phyloP scores from a whole-genome alignment of 495 filamentous ascomycete genomes.

The Podospora pseudocomata region DNA sequence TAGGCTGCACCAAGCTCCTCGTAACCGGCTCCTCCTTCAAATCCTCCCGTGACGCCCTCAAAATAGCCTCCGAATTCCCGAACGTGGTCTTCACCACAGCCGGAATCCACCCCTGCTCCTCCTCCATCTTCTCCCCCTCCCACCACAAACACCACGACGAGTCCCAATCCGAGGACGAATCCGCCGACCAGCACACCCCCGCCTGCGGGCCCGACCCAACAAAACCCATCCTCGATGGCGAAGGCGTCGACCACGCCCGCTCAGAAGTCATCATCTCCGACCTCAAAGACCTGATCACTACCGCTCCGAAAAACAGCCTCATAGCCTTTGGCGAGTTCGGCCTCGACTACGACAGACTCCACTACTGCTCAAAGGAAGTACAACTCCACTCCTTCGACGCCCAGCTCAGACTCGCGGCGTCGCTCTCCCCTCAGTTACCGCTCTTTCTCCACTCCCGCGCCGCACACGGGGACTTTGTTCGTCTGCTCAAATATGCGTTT shows the following conservation, averaged over 20 bases:
- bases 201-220: slow-evolving; percentile 43
- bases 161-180: slow-evolving; percentile 31
- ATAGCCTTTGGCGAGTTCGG: slow-evolving; percentile 95
- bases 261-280: slow-evolving; percentile 51
- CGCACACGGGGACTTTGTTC: slow-evolving; percentile 75
- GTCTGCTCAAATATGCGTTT: slow-evolving; percentile 49
- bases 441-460: slow-evolving; percentile 89
- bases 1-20: slow-evolving; percentile 84
- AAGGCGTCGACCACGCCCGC: slow-evolving; percentile 36
- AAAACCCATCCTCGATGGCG: slow-evolving; percentile 38
- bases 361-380: slow-evolving; percentile 66
- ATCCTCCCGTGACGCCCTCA: slow-evolving; percentile 69
- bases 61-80: slow-evolving; percentile 68
- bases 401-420: slow-evolving; percentile 68
- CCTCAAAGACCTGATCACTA: slow-evolving; percentile 52
- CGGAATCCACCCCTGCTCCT: slow-evolving; percentile 86
- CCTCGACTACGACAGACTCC: slow-evolving; percentile 89
- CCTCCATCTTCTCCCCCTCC: slow-evolving; percentile 61
- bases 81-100: slow-evolving; percentile 82
- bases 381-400: slow-evolving; percentile 81
- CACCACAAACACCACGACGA: slow-evolving; percentile 52
- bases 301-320: slow-evolving; percentile 27
- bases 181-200: slow-evolving; percentile 37
- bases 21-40: slow-evolving; percentile 87
- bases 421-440: slow-evolving; percentile 68